A percentile compares a stretch with the other conserved stretches of the same genome.
These are phyloP conservation scores for Boletus insuetus DNA, from an alignment of 768 basidiomycete genomes.

Conservation along the genomic window DNA sequence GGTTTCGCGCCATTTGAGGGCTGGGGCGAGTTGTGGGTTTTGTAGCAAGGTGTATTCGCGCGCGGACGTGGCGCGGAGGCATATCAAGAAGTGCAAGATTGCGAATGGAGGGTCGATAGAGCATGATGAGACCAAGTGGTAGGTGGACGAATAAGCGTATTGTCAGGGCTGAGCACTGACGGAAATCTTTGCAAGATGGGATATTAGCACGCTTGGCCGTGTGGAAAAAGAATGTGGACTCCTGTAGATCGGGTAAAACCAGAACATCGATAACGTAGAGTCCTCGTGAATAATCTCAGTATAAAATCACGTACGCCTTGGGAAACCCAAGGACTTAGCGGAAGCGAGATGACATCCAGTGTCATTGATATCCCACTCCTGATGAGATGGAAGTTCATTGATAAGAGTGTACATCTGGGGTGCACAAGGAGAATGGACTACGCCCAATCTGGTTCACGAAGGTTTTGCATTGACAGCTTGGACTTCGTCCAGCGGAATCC, in stretches of 20 bases:
- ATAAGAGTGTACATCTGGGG: background rate
- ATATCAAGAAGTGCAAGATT: slow-evolving; percentile 26
- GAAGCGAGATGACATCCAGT: background rate
- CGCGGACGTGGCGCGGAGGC: slow-evolving; percentile 24
- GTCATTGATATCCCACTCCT: background rate
- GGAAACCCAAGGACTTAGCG: background rate
- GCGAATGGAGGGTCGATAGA: slow-evolving; percentile 11
- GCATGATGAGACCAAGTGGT: slow-evolving; percentile 1
- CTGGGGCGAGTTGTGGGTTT: slow-evolving; percentile 19
- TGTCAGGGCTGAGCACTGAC: background rate
- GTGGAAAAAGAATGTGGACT: too few species aligned
- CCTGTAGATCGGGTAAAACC: too few species aligned
- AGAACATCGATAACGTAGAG: too few species aligned
- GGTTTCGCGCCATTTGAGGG: slow-evolving; percentile 20
- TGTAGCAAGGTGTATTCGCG: slow-evolving; percentile 29
- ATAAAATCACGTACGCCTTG: background rate
- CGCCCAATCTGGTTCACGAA: background rate
- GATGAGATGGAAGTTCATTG: background rate
- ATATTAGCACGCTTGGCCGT: too few species aligned
- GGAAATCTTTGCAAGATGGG: background rate
- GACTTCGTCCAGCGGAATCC: slow-evolving; percentile 70
- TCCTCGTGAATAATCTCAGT: too few species aligned
- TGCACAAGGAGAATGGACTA: too few species aligned
- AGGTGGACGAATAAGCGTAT: background rate
- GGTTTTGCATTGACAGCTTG: slow-evolving; percentile 29